Percentiles rank a stretch among this genome's conserved stretches.
Conservation (phyloP, 83 land plant genomes). For the Diphasiastrum complanatum region DNA sequence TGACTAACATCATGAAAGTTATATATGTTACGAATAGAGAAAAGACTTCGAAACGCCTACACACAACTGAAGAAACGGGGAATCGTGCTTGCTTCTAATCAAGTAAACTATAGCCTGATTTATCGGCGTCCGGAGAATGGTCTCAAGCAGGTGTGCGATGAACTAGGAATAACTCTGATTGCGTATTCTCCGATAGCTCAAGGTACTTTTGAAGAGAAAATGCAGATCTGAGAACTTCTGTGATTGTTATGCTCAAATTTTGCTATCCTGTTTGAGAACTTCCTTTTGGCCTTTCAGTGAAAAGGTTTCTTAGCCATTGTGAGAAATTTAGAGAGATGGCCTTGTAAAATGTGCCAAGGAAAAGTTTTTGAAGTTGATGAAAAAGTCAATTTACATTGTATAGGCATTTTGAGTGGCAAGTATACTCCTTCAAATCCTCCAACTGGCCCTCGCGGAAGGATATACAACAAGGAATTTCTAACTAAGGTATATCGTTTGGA, state of each 20-base stretch:
- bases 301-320: no score
- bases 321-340: no score
- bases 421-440: slow-evolving; percentile 84
- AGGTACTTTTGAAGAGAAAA: no score
- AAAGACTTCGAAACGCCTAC: slow-evolving; percentile 57
- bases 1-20: no score
- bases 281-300: no score
- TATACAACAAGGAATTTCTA: slow-evolving; percentile 71
- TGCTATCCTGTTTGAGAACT: no score
- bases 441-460: slow-evolving; percentile 70
- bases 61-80: slow-evolving; percentile 56
- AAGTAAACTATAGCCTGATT: slow-evolving; percentile 83
- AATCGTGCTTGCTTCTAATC: slow-evolving; percentile 65
- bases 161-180: slow-evolving; percentile 82
- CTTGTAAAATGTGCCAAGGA: no score
- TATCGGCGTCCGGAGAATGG: slow-evolving; percentile 79
- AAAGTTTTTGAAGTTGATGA: no score
- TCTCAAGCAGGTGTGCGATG: slow-evolving; percentile 88
- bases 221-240: no score
- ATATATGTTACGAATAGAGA: slow-evolving; percentile 39
- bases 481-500: slow-evolving; percentile 66
- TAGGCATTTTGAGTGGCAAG: slow-evolving; percentile 85
- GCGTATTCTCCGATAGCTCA: slow-evolving; percentile 94
- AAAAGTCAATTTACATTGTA: no score
- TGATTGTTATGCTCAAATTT: no score